Conservation (phyloP, 768 basidiomycete genomes). For the Macrolepiota albuminosa region DNA sequence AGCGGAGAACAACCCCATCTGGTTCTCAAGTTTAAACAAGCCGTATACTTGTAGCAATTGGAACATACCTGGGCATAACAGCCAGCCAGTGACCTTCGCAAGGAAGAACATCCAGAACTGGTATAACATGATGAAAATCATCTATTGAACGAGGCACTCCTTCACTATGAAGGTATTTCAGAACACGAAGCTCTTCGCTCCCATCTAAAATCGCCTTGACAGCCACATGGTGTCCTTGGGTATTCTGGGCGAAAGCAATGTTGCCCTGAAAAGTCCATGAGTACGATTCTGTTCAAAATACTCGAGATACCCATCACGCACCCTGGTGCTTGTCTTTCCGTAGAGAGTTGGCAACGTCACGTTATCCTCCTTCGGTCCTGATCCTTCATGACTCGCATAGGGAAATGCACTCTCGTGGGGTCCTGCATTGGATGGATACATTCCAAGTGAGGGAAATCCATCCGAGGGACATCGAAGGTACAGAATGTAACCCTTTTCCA, state of each 20-base stretch:
- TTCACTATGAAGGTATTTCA: not conserved
- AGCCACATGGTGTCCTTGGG: conserved; percentile 3
- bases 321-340: not conserved
- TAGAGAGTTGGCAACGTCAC: not conserved
- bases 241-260: conserved; percentile 7
- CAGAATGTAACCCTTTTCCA: not conserved
- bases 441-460: not conserved
- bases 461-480: not conserved
- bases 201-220: not conserved
- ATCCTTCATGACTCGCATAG: not conserved
- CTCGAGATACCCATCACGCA: not conserved
- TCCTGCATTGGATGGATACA: not conserved
- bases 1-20: conserved; percentile 5
- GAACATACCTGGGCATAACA: conserved; percentile 8
- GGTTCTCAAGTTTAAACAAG: not conserved
- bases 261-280: not conserved
- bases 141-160: not conserved
- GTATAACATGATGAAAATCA: conserved; percentile 15
- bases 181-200: not conserved
- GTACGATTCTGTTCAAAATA: not conserved
- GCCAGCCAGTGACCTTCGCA: too few species aligned
- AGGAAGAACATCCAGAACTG: not conserved
- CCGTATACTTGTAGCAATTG: not conserved
- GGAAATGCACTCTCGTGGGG: not conserved
- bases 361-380: too few species aligned